Base-by-base conservation (phyloP, 352 stramenopile genomes). In the Plasmopara muralis region DNA sequence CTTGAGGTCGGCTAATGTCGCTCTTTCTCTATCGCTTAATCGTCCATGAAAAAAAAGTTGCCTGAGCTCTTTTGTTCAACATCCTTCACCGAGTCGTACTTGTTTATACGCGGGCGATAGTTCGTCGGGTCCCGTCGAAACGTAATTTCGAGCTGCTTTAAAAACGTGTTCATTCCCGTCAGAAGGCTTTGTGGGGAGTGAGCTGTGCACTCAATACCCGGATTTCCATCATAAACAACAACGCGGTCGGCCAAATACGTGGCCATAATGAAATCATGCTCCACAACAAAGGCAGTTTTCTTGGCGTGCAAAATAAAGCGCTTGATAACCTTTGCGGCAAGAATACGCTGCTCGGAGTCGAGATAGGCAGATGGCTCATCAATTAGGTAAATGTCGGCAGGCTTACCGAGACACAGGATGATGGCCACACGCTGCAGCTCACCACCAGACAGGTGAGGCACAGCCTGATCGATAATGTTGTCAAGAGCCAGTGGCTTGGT, bases 221-320 rank as follows among this genome's bases (percentile, higher is more conserved):
- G 97, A 28, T 89, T 57, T 52, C 97, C 97, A 49, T 95, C 79
- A 70, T 98, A 98, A 4, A 98, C 93, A 50, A 98, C 90, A 12
- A 98, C 95, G 42, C 95, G 89, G 68, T 98, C 94, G 43, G 93
- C 95, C 56, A 99, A 78, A 77, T 99, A 99, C 25, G 97, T 99
- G 41, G 96, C 97, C 97, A 99, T 99, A 72, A 99, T 99, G 79
- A 99, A 99, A 90, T 99, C 97, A 82, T 99, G 97, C 80, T 99
- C 97, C 13, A 99, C 97, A 33, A 99, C 81, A 71, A 99, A 99
- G 7, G 96, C 97, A 20, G 97, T 99, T 73, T 99, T 99, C 83
- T 99, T 99, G 29, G 94, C 86, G 85, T 99, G 95, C 70, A 99
- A 88, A 53, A 99, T 99, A 70, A 98, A 99, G 34, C 97, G 90